Evolutionary conservation across 306 rosid genomes (phyloP), one percentile per base, ranked within the genome.

Genomic region (Vigna unguiculata): DNA sequence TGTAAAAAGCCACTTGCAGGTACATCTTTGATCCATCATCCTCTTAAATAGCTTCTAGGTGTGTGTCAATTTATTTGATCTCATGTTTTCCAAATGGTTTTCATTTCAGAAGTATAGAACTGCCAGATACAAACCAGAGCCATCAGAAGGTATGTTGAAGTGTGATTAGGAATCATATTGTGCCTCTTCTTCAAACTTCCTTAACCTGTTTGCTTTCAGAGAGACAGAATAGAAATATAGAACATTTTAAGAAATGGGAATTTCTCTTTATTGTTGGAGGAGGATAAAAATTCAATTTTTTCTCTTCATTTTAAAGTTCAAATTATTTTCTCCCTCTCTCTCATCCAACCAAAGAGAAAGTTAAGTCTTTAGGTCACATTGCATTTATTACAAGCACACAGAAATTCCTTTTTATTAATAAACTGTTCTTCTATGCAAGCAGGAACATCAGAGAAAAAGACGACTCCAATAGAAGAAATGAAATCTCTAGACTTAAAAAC

Each of bases 1-100:
- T 77, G 96, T 94, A 22, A 94, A 94, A 89, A 94, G 98, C 81
- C 98, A 94, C 86, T 86, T 94, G 25, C 98, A 94, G 91, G 98
- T 92, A 80, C 63, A 52, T 77, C 20, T 14, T n/a, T 45, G 66
- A 54, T 57, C 53, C 82, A 38, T 28, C 66, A 57, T 76, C 82
- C 54, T 38, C 65, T 52, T 32, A 12, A 69, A 77, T 64, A 69
- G 61, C 41, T 62, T 43, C 47, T 52, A 41, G n/a, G 75, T 7
- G 15, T 8, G 9, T 60, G 40, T 48, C 45, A 16, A 55, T 53
- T 67, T n/a, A 28, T 48, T 32, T 75, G 69, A 28, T 36, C 69
- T 54, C 61, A 55, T 25, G 17, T 55, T 78, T 53, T 62, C 36
- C n/a, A 63, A 16, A 11, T 24, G 7, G 1, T 28, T 47, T 58